Conservation (phyloP, 257 asterid genomes). For the Solanum virginianum region DNA sequence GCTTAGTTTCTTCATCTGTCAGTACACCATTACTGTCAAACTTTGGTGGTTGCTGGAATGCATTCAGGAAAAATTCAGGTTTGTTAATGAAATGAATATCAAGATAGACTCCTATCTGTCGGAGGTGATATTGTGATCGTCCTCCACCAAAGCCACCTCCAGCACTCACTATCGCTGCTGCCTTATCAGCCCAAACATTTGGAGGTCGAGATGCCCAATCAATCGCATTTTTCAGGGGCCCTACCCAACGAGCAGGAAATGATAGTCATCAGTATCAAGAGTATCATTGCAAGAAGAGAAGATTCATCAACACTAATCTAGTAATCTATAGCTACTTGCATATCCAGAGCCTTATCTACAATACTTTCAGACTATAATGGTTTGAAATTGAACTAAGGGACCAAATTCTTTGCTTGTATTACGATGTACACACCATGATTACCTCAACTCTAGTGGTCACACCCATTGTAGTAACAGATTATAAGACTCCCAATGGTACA, state of each 20-base stretch:
- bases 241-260: constrained; percentile 13
- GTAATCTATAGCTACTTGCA: background rate
- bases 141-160: constrained; percentile 83
- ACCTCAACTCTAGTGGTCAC: background rate
- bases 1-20: constrained; percentile 45
- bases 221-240: constrained; percentile 72
- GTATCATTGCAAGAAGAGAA: background rate
- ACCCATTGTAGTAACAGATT: background rate
- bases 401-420: background rate
- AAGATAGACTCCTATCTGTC: constrained; percentile 68
- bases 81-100: constrained; percentile 88
- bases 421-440: background rate
- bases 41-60: constrained; percentile 49
- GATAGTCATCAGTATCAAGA: background rate
- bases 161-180: constrained; percentile 71
- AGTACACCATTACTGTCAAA: constrained; percentile 60
- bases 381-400: background rate
- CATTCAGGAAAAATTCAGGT: constrained; percentile 62
- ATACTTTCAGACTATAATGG: background rate
- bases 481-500: background rate
- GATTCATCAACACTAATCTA: background rate
- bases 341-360: background rate
- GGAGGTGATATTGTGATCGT: constrained; percentile 73
- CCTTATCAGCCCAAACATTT: constrained; percentile 69
- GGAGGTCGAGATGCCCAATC: constrained; percentile 95